These are phyloP conservation scores for Aspergillus baeticus DNA, from an alignment of 495 filamentous ascomycete genomes.

Conservation along the genomic window DNA sequence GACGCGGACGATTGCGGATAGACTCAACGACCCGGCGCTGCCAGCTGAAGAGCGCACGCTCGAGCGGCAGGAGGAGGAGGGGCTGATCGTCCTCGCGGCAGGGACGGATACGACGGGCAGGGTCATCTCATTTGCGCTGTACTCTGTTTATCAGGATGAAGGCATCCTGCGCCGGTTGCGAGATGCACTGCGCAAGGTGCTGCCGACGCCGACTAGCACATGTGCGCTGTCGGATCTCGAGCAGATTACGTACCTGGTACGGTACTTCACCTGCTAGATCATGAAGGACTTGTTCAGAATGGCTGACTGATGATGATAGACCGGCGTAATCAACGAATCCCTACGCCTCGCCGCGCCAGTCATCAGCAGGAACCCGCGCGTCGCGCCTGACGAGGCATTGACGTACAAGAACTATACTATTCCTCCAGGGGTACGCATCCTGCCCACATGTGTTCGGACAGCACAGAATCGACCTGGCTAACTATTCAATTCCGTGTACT, in stretches of 20 bases:
- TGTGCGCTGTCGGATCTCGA: slow-evolving; percentile 8
- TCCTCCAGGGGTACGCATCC: slow-evolving; percentile 17
- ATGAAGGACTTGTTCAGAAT: too few species aligned
- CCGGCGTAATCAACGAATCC: slow-evolving; percentile 42
- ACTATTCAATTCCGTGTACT: too few species aligned
- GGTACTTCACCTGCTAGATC: too few species aligned
- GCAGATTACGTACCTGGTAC: slow-evolving; percentile 19
- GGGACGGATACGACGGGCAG: too few species aligned
- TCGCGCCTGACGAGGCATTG: slow-evolving; percentile 30
- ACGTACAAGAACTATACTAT: slow-evolving; percentile 29
- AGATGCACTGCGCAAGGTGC: not conserved
- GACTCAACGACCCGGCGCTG: too few species aligned
- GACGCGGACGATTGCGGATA: too few species aligned
- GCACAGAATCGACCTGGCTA: slow-evolving; percentile 24
- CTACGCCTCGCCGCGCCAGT: slow-evolving; percentile 40
- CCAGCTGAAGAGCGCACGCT: too few species aligned
- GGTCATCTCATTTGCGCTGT: too few species aligned
- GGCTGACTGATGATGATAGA: slow-evolving; percentile 15
- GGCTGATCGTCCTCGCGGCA: too few species aligned
- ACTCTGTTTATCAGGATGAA: too few species aligned
- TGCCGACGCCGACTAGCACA: not conserved
- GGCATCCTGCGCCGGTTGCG: not conserved
- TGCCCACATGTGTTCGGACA: not conserved
- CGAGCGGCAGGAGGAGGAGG: too few species aligned
- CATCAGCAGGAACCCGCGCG: slow-evolving; percentile 29